A percentile compares a stretch with the other conserved stretches of the same genome.
Evolutionary conservation across 2,329 filamentous ascomycete genomes (phyloP).

Genomic region (Thermomyces lanuginosus): DNA sequence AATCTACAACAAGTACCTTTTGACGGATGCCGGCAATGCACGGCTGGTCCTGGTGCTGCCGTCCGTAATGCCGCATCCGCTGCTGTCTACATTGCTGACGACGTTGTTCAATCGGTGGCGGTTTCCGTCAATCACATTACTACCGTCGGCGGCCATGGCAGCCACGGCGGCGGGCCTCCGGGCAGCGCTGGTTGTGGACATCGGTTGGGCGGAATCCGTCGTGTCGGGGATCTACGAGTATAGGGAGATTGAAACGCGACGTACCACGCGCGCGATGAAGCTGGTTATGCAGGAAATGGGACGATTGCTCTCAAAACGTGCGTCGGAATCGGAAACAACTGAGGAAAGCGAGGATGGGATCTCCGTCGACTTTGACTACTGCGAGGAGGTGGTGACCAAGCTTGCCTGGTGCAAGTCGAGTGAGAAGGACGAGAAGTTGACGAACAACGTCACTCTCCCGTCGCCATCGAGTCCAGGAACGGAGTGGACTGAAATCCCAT

Average conservation of each 20-base stretch:
- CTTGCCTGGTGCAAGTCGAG: conserved; percentile 55
- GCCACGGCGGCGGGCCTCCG: conserved; percentile 66
- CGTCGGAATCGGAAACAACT: conserved; percentile 12
- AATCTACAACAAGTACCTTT: conserved; percentile 59
- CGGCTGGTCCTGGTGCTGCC: conserved; percentile 62
- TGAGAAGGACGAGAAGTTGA: conserved; percentile 2
- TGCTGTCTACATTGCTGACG: conserved; percentile 60
- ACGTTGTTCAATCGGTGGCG: conserved; percentile 70
- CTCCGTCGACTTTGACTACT: conserved; percentile 54
- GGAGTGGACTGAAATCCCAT: conserved; percentile 43
- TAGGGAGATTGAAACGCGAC: conserved; percentile 54
- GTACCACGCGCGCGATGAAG: conserved; percentile 60
- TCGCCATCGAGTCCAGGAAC: conserved; percentile 26
- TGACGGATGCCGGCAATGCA: conserved; percentile 47
- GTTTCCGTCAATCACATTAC: conserved; percentile 60
- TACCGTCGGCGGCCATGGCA: conserved; percentile 60
- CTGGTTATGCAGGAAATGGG: conserved; percentile 54
- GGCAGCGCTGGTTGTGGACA: conserved; percentile 71
- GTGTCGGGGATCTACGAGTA: conserved; percentile 84
- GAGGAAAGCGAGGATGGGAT: conserved; percentile 21
- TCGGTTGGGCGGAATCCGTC: conserved; percentile 83
- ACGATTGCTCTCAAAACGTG: conserved; percentile 14
- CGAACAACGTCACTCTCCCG: conserved; percentile 24
- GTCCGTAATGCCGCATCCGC: conserved; percentile 56
- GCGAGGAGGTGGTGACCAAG: conserved; percentile 60